phyloP scores from a whole-genome alignment of 441 rosid genomes.

The Omphalea diandra region DNA sequence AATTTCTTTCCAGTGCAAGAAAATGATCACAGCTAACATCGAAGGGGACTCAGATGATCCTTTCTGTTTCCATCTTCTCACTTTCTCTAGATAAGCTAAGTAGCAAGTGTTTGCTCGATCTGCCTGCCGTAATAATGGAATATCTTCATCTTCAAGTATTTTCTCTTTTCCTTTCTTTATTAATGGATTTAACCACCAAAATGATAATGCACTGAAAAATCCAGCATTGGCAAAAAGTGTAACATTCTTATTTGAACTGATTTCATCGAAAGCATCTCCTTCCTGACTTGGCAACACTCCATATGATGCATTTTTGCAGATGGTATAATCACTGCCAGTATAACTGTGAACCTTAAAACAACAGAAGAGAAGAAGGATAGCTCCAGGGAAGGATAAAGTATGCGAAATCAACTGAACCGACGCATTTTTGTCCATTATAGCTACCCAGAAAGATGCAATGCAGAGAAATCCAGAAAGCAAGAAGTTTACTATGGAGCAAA shows the following conservation, averaged over 20 bases:
- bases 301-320: conserved; percentile 24
- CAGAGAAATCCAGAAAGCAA: conserved; percentile 37
- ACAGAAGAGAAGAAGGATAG: conserved; percentile 27
- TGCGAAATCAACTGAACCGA: conserved; percentile 23
- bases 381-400: conserved; percentile 32
- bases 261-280: conserved; percentile 9
- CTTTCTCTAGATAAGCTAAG: conserved; percentile 29
- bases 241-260: conserved; percentile 20
- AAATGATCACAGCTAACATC: conserved; percentile 30
- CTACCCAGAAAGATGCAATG: conserved; percentile 30
- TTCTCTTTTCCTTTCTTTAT: conserved; percentile 71
- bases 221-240: conserved; percentile 65
- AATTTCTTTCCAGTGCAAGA: conserved; percentile 41
- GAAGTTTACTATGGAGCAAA: conserved; percentile 27
- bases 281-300: conserved; percentile 34
- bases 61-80: conserved; percentile 24
- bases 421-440: conserved; percentile 15
- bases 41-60: conserved; percentile 25
- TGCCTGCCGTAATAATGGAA: conserved; percentile 34
- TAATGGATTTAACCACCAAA: conserved; percentile 91
- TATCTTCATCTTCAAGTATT: conserved; percentile 51
- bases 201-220: conserved; percentile 57
- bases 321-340: neutral
- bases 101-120: conserved; percentile 47
- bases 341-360: conserved; percentile 19